Base-by-base conservation (phyloP, 2,329 filamentous ascomycete genomes). In the Stromatinia cepivora region DNA sequence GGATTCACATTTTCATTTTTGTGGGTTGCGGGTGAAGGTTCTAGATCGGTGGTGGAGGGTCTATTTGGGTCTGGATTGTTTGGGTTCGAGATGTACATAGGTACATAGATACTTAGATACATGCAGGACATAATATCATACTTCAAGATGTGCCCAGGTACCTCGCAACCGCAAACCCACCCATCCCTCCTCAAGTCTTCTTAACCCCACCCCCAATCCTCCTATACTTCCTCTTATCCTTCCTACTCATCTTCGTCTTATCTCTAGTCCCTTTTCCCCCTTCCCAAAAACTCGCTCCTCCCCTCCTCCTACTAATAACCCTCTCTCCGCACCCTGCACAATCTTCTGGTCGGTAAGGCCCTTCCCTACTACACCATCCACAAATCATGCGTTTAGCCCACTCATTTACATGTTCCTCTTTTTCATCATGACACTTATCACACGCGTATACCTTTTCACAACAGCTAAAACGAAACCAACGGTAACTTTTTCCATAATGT, bases 341-440 rank as follows among this genome's bases (percentile, higher is more conserved):
- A 71, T 90, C 88, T 76, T 94, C 91, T 1, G 90, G 88, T 31
- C 88, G 83, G 79, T 92, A 96, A 73, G 88, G 88, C 81, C 94
- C 92, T 82, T 96, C 92, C 65, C 92, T 84, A 72, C 90, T 92
- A 79, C 92, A 92, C 82, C 86, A 91, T 9, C 90, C 90, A 78
- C 91, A 94, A 48, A 94, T 87, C 91, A 95, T 95, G 62, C 92
- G 84, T 76, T 90, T 92, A 10, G 92, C 92, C 84, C 92, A 92
- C 80, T 95, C 92, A 73, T 92, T 89, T 10, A 86, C 81, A 80
- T 96, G 92, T 64, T 90, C 88, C 74, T 88, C 87, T 13, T 81
- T 84, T 22, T 81, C 84, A 78, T 95, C 92, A 76, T 96, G 92
- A 80, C 92, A 96, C 81, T 85, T 86, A 76, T 90, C 87, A 78